Evolutionary conservation across 2,329 filamentous ascomycete species (phyloP), one percentile per base, ranked within the genome.

Genomic region (Diplocarpon mali): DNA sequence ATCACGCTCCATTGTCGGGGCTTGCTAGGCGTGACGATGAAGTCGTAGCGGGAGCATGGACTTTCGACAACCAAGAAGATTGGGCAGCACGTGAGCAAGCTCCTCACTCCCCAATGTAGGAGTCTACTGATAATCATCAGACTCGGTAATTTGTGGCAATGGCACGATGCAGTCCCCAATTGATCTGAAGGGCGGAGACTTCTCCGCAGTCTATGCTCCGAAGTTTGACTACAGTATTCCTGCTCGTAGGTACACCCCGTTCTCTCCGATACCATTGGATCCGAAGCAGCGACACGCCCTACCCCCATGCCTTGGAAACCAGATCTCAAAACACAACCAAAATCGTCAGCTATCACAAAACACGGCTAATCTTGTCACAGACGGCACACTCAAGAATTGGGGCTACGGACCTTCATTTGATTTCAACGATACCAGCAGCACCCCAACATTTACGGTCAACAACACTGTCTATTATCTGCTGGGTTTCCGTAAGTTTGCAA

Each of bases 121-220:
- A 7, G 20, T 24, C 7, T 3, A 24, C 20, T 24, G 7, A 24
- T 24, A 7, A 24, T 24, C 20, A 24, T 7, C 7, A 24, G 20
- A 24, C 20, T 15, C 16, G 12, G 7, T 7, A 34, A 24, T 40
- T 12, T 46, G 44, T 35, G 38, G 32, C 5, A 35, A 29, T 12
- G 44, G 44, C 7, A 39, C 15, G 5, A 42, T 16, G 2, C 44
- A 46, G 31, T 42, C 40, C 5, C 44, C 44, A 3, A 43, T 46
- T 29, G 35, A 46, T 24, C 44, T 46, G 11, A 30, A 30, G n/a
- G 14, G 30, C 2, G 28, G 20, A 15, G 12, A 7, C 3, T 40
- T 42, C 35, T 42, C 40, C 14, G 36, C 10, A 9, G 38, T 13
- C 29, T 31, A 43, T 24, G 32, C 20, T 5, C 35, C 37, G 14